A percentile compares a stretch with the other conserved stretches of the same genome.
phyloP scores from a whole-genome alignment of 345 rosid species.

The Eucalyptus paniculata region DNA sequence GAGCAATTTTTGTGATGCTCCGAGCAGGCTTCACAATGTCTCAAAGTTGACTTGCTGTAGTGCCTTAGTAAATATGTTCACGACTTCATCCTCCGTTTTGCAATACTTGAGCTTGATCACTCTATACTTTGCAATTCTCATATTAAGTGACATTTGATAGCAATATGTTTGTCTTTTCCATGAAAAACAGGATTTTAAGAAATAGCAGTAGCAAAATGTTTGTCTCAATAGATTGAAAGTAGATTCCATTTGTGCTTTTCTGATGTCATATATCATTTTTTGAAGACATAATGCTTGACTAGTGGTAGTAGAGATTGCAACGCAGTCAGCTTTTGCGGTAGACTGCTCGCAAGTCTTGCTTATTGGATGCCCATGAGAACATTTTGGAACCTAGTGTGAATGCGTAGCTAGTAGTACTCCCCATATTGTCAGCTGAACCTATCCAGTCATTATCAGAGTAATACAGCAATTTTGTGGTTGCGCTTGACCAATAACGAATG shows the following conservation, averaged over 20 bases:
- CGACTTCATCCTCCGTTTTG: not conserved
- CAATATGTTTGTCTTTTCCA: not conserved
- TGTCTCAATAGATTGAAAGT: not conserved
- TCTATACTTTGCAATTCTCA: not conserved
- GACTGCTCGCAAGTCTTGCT: not conserved
- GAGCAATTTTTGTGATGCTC: not conserved
- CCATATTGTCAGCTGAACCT: no score
- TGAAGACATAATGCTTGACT: not conserved
- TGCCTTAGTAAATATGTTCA: not conserved
- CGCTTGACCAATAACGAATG: no score
- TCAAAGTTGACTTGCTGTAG: not conserved
- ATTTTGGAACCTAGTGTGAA: not conserved
- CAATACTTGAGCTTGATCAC: not conserved
- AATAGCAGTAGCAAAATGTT: not conserved
- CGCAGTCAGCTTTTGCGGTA: not conserved
- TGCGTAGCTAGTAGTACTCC: not conserved
- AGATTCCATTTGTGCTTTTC: not conserved
- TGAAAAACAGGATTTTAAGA: not conserved
- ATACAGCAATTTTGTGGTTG: no score
- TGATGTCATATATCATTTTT: not conserved
- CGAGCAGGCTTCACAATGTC: not conserved
- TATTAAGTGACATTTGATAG: not conserved
- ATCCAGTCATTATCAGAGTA: no score
- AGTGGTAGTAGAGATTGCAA: not conserved
- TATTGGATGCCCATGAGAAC: not conserved